A percentile compares a stretch with the other conserved stretches of the same genome.
These are phyloP conservation scores for Apiospora saccharicola DNA, from an alignment of 2,329 filamentous ascomycete species.

Conservation along the genomic window DNA sequence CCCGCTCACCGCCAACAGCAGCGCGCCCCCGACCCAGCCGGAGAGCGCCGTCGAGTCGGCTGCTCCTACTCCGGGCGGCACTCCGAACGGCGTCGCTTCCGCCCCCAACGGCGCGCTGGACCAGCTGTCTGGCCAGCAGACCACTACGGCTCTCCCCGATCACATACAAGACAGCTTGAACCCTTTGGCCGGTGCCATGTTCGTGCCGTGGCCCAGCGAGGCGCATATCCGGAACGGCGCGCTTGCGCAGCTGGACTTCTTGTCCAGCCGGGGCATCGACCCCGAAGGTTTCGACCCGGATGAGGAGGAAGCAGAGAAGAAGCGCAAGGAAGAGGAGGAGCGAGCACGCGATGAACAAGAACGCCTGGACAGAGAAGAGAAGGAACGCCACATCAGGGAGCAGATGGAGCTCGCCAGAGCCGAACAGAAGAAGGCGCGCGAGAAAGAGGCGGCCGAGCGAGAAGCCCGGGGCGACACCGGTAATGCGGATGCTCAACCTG, in stretches of 20 bases:
- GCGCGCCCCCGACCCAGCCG: constrained; percentile 22
- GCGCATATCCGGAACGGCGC: constrained; percentile 74
- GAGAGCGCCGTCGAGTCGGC: constrained; percentile 23
- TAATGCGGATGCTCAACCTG: constrained; percentile 30
- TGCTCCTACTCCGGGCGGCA: constrained; percentile 25
- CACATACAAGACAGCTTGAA: constrained; percentile 60
- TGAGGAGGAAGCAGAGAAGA: constrained; percentile 58
- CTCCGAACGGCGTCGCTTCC: constrained; percentile 23
- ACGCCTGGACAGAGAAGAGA: constrained; percentile 53
- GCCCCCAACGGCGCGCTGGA: constrained; percentile 31
- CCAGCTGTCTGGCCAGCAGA: background rate
- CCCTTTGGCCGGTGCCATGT: constrained; percentile 63
- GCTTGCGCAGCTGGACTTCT: constrained; percentile 68
- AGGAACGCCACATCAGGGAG: constrained; percentile 52
- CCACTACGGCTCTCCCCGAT: constrained; percentile 55
- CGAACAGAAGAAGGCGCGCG: constrained; percentile 38
- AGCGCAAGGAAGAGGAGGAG: constrained; percentile 59
- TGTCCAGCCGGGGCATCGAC: constrained; percentile 69
- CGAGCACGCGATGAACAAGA: constrained; percentile 54
- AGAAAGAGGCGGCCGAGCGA: constrained; percentile 24
- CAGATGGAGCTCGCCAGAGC: constrained; percentile 53
- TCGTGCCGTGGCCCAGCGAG: constrained; percentile 79
- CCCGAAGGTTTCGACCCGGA: constrained; percentile 66
- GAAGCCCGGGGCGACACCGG: constrained; percentile 34
- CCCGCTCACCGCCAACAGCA: constrained; percentile 19